Conservation (phyloP, 306 rosid genomes). For the Aeschynomene evenia region DNA sequence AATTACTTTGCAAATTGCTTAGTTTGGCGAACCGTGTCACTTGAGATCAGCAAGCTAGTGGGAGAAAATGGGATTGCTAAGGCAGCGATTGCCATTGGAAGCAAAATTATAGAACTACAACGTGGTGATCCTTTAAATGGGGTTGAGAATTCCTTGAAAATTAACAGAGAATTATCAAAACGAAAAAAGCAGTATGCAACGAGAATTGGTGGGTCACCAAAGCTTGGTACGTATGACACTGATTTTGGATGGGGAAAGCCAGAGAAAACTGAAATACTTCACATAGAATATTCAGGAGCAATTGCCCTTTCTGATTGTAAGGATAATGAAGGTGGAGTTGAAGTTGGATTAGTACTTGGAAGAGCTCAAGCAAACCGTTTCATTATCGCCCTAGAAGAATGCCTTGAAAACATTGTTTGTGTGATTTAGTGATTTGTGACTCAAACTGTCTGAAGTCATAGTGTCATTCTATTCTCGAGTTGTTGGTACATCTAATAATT, state of each 20-base stretch:
- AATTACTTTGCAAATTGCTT: slow-evolving; percentile 36
- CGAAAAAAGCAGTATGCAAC: background rate
- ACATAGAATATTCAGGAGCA: background rate
- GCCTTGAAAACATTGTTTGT: background rate
- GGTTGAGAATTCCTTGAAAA: slow-evolving; percentile 5
- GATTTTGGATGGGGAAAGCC: slow-evolving; percentile 45
- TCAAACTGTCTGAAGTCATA: no score
- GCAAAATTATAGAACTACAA: slow-evolving; percentile 3
- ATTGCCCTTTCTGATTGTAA: slow-evolving; percentile 17
- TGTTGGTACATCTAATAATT: no score
- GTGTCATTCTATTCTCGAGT: no score
- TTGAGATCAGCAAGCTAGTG: slow-evolving; percentile 2
- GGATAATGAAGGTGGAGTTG: slow-evolving; percentile 15
- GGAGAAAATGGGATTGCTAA: slow-evolving; percentile 27
- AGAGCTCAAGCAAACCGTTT: background rate
- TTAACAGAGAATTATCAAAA: no score
- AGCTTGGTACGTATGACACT: slow-evolving; percentile 17
- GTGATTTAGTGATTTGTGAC: no score
- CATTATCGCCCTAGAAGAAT: background rate
- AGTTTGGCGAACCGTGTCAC: background rate
- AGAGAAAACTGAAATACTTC: slow-evolving; percentile 23
- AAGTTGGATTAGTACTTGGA: slow-evolving; percentile 22
- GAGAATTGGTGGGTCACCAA: slow-evolving; percentile 16
- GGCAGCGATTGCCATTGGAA: slow-evolving; percentile 23
- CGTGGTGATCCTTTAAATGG: slow-evolving; percentile 12